Evolutionary conservation across 768 basidiomycete species (phyloP).

Genomic region (Sutorius australiensis): DNA sequence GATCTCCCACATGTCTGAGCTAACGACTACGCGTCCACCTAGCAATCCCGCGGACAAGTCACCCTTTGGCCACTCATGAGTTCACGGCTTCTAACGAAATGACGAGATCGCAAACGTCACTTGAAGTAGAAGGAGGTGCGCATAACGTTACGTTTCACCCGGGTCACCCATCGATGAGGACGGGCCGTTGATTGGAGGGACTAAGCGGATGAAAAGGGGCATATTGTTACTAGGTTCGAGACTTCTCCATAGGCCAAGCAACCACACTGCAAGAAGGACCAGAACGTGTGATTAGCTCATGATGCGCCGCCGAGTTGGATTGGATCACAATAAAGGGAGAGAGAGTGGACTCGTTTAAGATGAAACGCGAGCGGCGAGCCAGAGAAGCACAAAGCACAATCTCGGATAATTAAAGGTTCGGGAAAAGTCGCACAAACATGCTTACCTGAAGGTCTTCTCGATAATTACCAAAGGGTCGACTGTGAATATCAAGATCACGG

Average conservation of each 20-base stretch:
- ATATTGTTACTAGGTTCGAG: conserved; percentile 57
- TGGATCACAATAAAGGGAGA: conserved; percentile 4
- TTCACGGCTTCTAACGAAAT: conserved; percentile 19
- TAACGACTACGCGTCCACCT: conserved; percentile 17
- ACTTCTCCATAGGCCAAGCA: conserved; percentile 56
- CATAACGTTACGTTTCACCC: conserved; percentile 19
- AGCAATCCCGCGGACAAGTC: conserved; percentile 22
- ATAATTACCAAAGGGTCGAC: conserved; percentile 50
- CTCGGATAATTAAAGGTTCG: conserved; percentile 23
- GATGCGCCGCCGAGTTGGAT: conserved; percentile 3
- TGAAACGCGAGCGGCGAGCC: conserved; percentile 14
- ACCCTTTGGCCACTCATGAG: conserved; percentile 2
- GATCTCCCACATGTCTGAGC: conserved; percentile 22
- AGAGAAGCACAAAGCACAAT: conserved; percentile 12
- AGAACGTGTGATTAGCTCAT: conserved; percentile 17
- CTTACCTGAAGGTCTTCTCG: conserved; percentile 64
- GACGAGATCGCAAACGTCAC: conserved; percentile 12
- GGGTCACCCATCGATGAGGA: conserved; percentile 7
- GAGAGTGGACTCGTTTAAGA: conserved; percentile 10
- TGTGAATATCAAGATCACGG: conserved; percentile 51
- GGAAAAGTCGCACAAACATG: conserved; percentile 14
- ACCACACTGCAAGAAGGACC: conserved; percentile 39
- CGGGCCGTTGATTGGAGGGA: conserved; percentile 12
- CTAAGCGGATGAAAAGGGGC: conserved; percentile 48
- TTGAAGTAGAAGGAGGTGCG: conserved; percentile 3